Base-by-base conservation (phyloP, 768 basidiomycete species). In the Rhizopogon vinicolor region DNA sequence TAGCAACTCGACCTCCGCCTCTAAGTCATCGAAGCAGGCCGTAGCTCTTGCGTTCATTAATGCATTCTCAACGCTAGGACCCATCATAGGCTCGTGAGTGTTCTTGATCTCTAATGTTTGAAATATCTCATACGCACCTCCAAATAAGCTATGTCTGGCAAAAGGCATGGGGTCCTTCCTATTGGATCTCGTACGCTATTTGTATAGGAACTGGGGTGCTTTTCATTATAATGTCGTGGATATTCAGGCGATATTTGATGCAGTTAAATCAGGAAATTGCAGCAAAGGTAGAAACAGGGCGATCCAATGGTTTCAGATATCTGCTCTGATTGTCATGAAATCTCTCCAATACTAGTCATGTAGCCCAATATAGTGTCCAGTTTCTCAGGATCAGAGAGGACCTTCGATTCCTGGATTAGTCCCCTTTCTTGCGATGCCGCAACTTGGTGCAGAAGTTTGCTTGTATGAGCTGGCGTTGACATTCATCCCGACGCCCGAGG, bases 11-110 rank as follows among this genome's bases (percentile, higher is more conserved):
- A 76, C 95, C 71, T 82, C 91, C 28, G 81, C 93, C 25, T 79
- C 25, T 25, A 25, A 25, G 25, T 25, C 91, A 5, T 83, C 87
- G n/a, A 95, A 94, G 70, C 85, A 93, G 5, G 89, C 93, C 2
- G 87, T 93, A n/a, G 87, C 87, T 10, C 76, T 96, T 46, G 93
- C 91, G 1, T 71, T 90, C 57, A 82, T 93, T 63, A 93, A 94
- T 68, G 82, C 86, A 42, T 83, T 91, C 64, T 86, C 87, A 9
- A 12, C 35, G 63, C 76, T 91, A 3, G 93, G 93, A 0, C 95
- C 94, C 71, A 77, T 96, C 43, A 73, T 84, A 43, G 93, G 93
- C 58, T 86, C 91, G 75, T 94, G 75, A 73, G 83, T 80, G 25
- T 44, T 22, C 41, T 7, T 9, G 40, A 12, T 7, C 12, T 53